Conservation (phyloP, 208 protist species). For the Vickermania spadyakhi region DNA sequence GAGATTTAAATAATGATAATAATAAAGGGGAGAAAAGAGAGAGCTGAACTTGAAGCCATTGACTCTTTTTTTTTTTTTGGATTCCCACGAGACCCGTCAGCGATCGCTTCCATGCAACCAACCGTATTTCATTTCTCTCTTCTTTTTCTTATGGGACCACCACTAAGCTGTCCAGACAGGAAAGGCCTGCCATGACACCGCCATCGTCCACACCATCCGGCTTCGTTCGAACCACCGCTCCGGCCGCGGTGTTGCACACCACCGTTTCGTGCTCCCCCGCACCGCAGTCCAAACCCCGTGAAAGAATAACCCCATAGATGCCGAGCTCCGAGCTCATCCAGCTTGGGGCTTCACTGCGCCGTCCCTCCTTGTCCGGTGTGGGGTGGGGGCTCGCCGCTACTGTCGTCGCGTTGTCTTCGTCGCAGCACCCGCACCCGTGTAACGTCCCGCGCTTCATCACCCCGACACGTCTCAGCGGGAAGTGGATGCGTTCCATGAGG, state of each 20-base stretch:
- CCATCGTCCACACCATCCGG: slow-evolving; percentile 83
- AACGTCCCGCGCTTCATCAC: slow-evolving; percentile 51
- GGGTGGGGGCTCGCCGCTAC: too few species aligned
- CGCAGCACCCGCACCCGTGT: slow-evolving; percentile 29
- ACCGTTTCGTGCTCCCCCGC: not conserved
- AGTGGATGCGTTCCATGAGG: slow-evolving; percentile 86
- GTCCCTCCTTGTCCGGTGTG: not conserved
- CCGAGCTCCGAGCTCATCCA: slow-evolving; percentile 83
- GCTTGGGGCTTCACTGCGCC: too few species aligned
- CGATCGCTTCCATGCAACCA: too few species aligned
- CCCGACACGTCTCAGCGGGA: slow-evolving; percentile 27
- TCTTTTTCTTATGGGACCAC: not conserved
- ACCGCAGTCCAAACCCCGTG: slow-evolving; percentile 8
- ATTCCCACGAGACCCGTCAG: not conserved
- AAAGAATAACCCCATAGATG: slow-evolving; percentile 77
- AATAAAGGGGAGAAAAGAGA: slow-evolving; percentile 7
- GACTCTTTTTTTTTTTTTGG: not conserved
- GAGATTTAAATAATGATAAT: slow-evolving; percentile 3
- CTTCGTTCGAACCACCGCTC: slow-evolving; percentile 91
- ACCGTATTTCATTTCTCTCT: not conserved
- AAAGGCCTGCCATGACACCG: slow-evolving; percentile 91
- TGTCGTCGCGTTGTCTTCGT: too few species aligned
- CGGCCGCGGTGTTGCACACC: slow-evolving; percentile 49
- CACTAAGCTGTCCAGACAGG: slow-evolving; percentile 79
- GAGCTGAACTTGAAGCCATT: not conserved